Percentiles rank a stretch among this genome's conserved stretches.
These are phyloP conservation scores for Saccharomycopsis sp. DNA, from an alignment of 805 yeast species.

Conservation along the genomic window DNA sequence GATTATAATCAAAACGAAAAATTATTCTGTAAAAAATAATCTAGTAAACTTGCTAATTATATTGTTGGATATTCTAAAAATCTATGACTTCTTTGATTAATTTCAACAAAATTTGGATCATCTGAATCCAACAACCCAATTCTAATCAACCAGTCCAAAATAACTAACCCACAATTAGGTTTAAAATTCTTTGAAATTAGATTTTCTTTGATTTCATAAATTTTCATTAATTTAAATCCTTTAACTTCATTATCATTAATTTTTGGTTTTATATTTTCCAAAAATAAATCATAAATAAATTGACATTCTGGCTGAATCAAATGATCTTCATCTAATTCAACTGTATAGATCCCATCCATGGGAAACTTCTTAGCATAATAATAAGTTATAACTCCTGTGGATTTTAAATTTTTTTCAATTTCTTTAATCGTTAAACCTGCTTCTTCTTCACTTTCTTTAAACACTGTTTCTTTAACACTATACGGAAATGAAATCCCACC, in stretches of 20 bases:
- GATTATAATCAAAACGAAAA: too few species aligned
- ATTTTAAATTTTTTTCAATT: slow-evolving; percentile 32
- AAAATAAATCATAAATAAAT: slow-evolving; percentile 58
- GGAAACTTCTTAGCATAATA: neutral
- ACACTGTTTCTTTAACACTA: slow-evolving; percentile 62
- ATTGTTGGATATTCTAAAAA: slow-evolving; percentile 51
- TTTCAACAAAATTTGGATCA: slow-evolving; percentile 57
- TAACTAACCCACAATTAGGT: slow-evolving; percentile 76
- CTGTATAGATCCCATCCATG: slow-evolving; percentile 1
- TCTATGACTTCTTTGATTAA: slow-evolving; percentile 56
- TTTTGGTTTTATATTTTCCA: slow-evolving; percentile 36
- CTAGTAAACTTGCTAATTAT: too few species aligned
- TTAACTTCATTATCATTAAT: slow-evolving; percentile 72
- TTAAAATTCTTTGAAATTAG: slow-evolving; percentile 59
- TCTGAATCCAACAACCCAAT: slow-evolving; percentile 61
- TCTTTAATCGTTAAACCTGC: slow-evolving; percentile 60
- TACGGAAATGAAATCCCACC: slow-evolving; percentile 87
- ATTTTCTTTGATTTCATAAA: slow-evolving; percentile 45
- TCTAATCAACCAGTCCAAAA: slow-evolving; percentile 80
- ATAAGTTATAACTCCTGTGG: slow-evolving; percentile 66
- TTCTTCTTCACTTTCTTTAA: slow-evolving; percentile 86
- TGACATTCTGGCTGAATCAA: slow-evolving; percentile 87
- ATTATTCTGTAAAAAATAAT: too few species aligned
- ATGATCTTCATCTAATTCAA: slow-evolving; percentile 31
- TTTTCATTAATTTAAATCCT: slow-evolving; percentile 51